Base-by-base conservation (phyloP, 257 asterid genomes). In the Eucommia ulmoides region DNA sequence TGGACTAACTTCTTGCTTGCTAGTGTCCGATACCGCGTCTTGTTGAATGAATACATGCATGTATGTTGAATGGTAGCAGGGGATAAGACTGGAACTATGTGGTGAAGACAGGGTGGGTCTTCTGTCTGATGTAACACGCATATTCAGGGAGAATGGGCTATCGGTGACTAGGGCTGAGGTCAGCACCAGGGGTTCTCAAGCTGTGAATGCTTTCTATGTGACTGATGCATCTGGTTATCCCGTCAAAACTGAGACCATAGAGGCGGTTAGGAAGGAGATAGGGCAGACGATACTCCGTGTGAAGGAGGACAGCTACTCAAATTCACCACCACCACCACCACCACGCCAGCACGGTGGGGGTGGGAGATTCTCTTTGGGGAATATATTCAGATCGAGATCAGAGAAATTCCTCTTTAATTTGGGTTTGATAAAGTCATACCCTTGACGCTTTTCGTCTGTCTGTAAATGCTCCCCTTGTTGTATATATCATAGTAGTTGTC, bases 361-460 rank as follows among this genome's bases (percentile, higher is more conserved):
- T 41, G 74, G 77, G 7, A 65, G 72, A 59, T 74, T 82, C 70
- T 83, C 79, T 29, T 65, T 81, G 55, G 80, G 88, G 20, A 79
- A 73, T 18, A 67, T 83, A 56, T 81, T 88, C 60, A 79, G 82
- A 33, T 77, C 94, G 0, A 81, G 92, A 55, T 88, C 97, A 1
- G 76, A 73, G 41, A 77, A 73, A 19, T 64, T 77, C 14, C 81
- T 88, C 9, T 79, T 70, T 65, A 81, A 75, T 38, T 76, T 88
- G 21, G 94, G 97, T 8, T 67, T 82, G 38, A 77, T 75, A 33
- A 78, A 68, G 16, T 78, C 89, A 8, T 75, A 75, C 66, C 73
- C 83, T 9, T 78, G 64, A 67, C n/a, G n/a, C n/a, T n/a, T n/a
- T n/a, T n/a, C n/a, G n/a, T n/a, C n/a, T n/a, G n/a, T n/a, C n/a